Percentiles rank a stretch among this genome's conserved stretches.
These are phyloP conservation scores for Kluyveromyces marxianus DNA, from an alignment of 1,139 yeast species.

Conservation along the genomic window DNA sequence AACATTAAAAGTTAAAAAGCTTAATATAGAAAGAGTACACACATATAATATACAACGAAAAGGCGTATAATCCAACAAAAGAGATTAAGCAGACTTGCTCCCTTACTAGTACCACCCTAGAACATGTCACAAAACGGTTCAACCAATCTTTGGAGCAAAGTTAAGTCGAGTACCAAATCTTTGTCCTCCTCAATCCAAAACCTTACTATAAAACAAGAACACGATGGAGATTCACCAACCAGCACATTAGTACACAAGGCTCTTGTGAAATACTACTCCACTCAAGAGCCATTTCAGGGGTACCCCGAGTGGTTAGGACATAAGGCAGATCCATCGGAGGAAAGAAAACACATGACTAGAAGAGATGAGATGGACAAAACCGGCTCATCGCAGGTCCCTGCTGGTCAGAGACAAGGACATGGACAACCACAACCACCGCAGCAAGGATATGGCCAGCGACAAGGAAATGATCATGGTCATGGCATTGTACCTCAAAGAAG, in stretches of 20 bases:
- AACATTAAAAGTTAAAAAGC: too few species aligned
- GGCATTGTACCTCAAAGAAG: conserved; percentile 3
- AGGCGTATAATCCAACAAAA: too few species aligned
- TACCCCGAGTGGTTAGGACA: conserved; percentile 38
- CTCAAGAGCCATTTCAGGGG: conserved; percentile 29
- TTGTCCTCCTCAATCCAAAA: conserved; percentile 25
- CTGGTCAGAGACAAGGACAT: not conserved
- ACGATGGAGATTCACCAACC: conserved; percentile 33
- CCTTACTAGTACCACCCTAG: too few species aligned
- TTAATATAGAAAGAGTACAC: too few species aligned
- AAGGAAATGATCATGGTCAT: not conserved
- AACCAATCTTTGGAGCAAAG: conserved; percentile 25
- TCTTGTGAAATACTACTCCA: conserved; percentile 29
- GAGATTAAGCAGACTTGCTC: too few species aligned
- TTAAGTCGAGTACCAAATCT: conserved; percentile 28
- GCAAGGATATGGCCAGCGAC: not conserved
- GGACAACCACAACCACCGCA: not conserved
- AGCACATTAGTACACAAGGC: conserved; percentile 35
- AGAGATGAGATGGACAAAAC: conserved; percentile 15
- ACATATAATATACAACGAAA: too few species aligned
- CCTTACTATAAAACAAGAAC: conserved; percentile 30
- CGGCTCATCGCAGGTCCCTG: conserved; percentile 2
- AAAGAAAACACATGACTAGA: conserved; percentile 21
- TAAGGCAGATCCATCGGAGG: conserved; percentile 29
- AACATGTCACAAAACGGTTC: not conserved